A percentile compares a stretch with the other conserved stretches of the same genome.
Evolutionary conservation across 2,329 filamentous ascomycete species (phyloP).

Genomic region (Ophidiomyces ophidiicola): DNA sequence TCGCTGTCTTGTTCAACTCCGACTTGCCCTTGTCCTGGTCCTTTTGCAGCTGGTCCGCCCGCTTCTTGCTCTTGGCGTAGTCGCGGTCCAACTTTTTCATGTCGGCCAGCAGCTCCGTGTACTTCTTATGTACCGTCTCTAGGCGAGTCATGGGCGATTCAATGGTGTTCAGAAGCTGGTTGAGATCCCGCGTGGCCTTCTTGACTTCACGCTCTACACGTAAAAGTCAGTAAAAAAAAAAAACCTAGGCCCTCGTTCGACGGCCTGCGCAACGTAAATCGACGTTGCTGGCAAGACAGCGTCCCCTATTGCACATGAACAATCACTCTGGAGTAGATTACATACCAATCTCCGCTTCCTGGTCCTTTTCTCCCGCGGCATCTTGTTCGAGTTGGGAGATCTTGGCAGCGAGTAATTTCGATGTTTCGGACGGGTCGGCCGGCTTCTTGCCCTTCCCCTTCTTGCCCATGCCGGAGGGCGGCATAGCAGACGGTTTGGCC

Average conservation of each 20-base stretch:
- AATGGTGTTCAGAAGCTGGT: constrained; percentile 71
- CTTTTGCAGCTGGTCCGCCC: constrained; percentile 86
- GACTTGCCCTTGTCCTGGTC: constrained; percentile 83
- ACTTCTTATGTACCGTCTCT: constrained; percentile 79
- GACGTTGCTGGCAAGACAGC: not conserved
- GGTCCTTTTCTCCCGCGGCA: constrained; percentile 83
- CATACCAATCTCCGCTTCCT: constrained; percentile 89
- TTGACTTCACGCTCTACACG: constrained; percentile 77
- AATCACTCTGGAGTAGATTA: constrained; percentile 18
- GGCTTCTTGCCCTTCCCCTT: constrained; percentile 77
- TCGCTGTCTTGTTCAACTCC: constrained; percentile 79
- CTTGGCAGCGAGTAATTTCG: constrained; percentile 80
- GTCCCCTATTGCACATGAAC: not conserved
- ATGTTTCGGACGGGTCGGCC: constrained; percentile 75
- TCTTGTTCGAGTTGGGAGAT: constrained; percentile 93
- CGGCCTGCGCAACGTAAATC: not conserved
- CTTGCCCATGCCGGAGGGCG: constrained; percentile 48
- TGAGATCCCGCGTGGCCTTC: constrained; percentile 81
- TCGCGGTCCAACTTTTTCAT: constrained; percentile 95
- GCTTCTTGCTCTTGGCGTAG: constrained; percentile 90
- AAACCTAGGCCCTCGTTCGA: too few relatives aligned
- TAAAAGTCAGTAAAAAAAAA: constrained; percentile 17
- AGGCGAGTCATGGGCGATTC: constrained; percentile 88
- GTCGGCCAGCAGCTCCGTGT: constrained; percentile 78
- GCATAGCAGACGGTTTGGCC: constrained; percentile 24